Evolutionary conservation across 1,139 yeast genomes (phyloP).

Genomic region (Kazachstania sp.): DNA sequence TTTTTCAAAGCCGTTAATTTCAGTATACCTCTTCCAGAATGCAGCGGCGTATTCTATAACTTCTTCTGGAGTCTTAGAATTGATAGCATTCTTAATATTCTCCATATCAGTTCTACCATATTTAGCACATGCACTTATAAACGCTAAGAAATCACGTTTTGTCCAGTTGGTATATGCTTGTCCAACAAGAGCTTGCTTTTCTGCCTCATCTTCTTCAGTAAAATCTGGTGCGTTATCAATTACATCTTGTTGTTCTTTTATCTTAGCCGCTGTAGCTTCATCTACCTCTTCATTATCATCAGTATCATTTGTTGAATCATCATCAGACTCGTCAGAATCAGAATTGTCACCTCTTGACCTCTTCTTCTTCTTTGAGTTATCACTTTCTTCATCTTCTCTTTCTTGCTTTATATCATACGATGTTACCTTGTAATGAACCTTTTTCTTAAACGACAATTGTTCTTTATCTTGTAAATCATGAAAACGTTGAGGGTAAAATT

Average conservation of each 20-base stretch:
- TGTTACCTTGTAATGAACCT: slow-evolving; percentile 61
- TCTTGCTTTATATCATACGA: slow-evolving; percentile 37
- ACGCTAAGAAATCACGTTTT: slow-evolving; percentile 80
- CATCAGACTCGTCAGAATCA: slow-evolving; percentile 26
- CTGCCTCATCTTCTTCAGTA: slow-evolving; percentile 62
- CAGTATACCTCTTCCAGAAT: slow-evolving; percentile 67
- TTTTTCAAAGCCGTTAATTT: slow-evolving; percentile 79
- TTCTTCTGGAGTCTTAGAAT: slow-evolving; percentile 62
- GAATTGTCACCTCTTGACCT: slow-evolving; percentile 6
- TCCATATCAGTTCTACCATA: slow-evolving; percentile 59
- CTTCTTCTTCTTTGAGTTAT: slow-evolving; percentile 5
- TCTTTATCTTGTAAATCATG: slow-evolving; percentile 66
- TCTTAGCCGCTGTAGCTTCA: slow-evolving; percentile 19
- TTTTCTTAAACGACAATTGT: slow-evolving; percentile 65
- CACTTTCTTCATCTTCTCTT: slow-evolving; percentile 18
- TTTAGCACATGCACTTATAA: slow-evolving; percentile 71
- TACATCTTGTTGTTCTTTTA: slow-evolving; percentile 50
- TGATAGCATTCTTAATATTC: slow-evolving; percentile 57
- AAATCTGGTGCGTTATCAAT: slow-evolving; percentile 65
- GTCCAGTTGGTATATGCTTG: slow-evolving; percentile 78
- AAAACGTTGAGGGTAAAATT: slow-evolving; percentile 67
- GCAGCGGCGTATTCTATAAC: slow-evolving; percentile 57
- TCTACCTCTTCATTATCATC: slow-evolving; percentile 30
- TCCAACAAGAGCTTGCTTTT: slow-evolving; percentile 51
- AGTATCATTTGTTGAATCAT: slow-evolving; percentile 15